phyloP scores from a whole-genome alignment of 345 rosid species.

The Ceriops zippeliana region DNA sequence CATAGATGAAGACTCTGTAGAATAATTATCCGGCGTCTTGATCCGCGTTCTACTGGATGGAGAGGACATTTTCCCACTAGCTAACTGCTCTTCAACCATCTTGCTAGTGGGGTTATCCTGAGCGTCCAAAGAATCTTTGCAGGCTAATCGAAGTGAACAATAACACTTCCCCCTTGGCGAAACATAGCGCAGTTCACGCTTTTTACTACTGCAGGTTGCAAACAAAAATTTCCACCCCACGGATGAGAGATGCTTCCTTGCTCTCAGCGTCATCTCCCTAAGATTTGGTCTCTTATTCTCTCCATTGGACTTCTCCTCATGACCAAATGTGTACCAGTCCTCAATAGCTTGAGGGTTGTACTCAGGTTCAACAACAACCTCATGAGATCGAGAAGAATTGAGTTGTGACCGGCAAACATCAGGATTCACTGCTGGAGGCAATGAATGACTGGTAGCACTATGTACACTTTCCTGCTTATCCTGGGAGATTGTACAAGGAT shows the following conservation, averaged over 20 bases:
- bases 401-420: slow-evolving; percentile 10
- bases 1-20: slow-evolving; percentile 4
- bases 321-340: slow-evolving; percentile 30
- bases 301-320: slow-evolving; percentile 1
- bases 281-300: neutral
- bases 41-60: neutral
- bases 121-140: slow-evolving; percentile 28
- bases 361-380: slow-evolving; percentile 24
- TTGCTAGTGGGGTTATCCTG: slow-evolving; percentile 12
- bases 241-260: slow-evolving; percentile 44
- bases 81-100: slow-evolving; percentile 12
- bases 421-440: slow-evolving; percentile 1
- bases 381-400: slow-evolving; percentile 10
- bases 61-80: slow-evolving; percentile 8
- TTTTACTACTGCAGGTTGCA: slow-evolving; percentile 3
- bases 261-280: slow-evolving; percentile 24
- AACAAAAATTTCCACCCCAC: slow-evolving; percentile 43
- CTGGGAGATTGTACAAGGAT: slow-evolving; percentile 4
- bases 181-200: slow-evolving; percentile 23
- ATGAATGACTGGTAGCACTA: slow-evolving; percentile 11
- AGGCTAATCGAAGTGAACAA: slow-evolving; percentile 44
- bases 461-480: slow-evolving; percentile 14
- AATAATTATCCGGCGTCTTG: slow-evolving; percentile 9
- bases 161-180: slow-evolving; percentile 41
- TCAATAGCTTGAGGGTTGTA: slow-evolving; percentile 45